phyloP scores from a whole-genome alignment of 192 early-diverging fungal species.

The Lobosporangium transversale region DNA sequence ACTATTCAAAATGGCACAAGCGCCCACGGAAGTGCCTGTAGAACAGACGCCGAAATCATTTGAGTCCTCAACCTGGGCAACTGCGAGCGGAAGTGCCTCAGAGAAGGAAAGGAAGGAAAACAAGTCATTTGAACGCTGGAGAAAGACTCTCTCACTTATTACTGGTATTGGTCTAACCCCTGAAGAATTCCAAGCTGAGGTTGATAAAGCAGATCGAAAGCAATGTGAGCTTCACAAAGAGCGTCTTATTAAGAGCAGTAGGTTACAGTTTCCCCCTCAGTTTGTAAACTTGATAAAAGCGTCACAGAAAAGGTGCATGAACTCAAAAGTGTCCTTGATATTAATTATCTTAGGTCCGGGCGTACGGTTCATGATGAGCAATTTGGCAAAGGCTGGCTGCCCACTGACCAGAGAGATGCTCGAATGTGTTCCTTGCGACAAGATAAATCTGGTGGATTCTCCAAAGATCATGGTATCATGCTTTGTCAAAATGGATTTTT shows the following conservation, averaged over 20 bases:
- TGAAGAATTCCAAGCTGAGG: constrained; percentile 59
- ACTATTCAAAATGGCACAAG: constrained; percentile 14
- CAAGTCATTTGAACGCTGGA: constrained; percentile 71
- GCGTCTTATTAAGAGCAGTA: constrained; percentile 75
- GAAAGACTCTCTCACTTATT: constrained; percentile 63
- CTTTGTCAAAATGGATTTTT: constrained; percentile 88
- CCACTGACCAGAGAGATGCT: constrained; percentile 68
- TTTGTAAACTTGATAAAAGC: too few relatives aligned
- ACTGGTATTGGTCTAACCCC: constrained; percentile 70
- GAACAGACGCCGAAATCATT: too few relatives aligned
- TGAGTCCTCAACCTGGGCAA: too few relatives aligned
- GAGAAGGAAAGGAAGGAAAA: constrained; percentile 56
- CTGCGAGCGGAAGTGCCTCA: neutral
- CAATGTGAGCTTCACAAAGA: constrained; percentile 83
- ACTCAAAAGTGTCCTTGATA: too few relatives aligned
- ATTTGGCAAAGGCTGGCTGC: constrained; percentile 76
- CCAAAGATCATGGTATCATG: constrained; percentile 80
- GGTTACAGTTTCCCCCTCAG: too few relatives aligned
- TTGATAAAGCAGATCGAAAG: constrained; percentile 63
- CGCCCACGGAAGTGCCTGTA: neutral
- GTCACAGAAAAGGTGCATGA: too few relatives aligned
- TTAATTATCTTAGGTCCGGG: constrained; percentile 73
- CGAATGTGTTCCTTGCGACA: constrained; percentile 84
- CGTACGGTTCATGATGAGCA: constrained; percentile 87
- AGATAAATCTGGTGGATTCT: constrained; percentile 89